Evolutionary conservation across 257 asterid genomes (phyloP).

Genomic region (Capsicum rhomboideum): DNA sequence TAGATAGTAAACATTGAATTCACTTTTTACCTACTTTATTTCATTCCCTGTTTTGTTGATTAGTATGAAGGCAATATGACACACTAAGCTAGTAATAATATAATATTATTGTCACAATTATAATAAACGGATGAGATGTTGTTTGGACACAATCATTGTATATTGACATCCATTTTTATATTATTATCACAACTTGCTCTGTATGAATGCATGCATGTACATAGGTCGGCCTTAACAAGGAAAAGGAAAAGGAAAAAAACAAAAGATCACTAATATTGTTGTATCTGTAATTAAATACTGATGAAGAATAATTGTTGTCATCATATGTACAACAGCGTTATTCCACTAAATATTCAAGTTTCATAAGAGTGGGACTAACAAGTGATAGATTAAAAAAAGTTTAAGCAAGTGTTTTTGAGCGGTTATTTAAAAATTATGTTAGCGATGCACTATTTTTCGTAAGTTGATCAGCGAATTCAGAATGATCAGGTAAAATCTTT

Average conservation of each 20-base stretch:
- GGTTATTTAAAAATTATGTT: neutral
- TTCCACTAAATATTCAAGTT: neutral
- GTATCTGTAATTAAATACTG: neutral
- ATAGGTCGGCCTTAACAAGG: neutral
- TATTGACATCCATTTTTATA: neutral
- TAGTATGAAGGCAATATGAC: neutral
- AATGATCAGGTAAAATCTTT: neutral
- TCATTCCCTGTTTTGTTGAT: neutral
- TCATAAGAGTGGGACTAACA: neutral
- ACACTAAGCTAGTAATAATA: neutral
- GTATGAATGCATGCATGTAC: neutral
- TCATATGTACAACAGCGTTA: neutral
- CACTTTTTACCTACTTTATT: neutral
- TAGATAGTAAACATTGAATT: too few species aligned
- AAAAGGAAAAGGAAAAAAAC: neutral
- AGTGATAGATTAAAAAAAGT: too few species aligned
- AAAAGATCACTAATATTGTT: neutral
- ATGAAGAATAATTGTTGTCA: neutral
- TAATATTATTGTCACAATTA: neutral
- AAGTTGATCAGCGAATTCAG: neutral
- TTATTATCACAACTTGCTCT: neutral
- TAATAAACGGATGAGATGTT: neutral
- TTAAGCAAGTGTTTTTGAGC: neutral
- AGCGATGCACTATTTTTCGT: neutral
- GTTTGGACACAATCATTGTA: neutral